A percentile compares a stretch with the other conserved stretches of the same genome.
Evolutionary conservation across 495 filamentous ascomycete species (phyloP).

Genomic region (Glonium stellatum): DNA sequence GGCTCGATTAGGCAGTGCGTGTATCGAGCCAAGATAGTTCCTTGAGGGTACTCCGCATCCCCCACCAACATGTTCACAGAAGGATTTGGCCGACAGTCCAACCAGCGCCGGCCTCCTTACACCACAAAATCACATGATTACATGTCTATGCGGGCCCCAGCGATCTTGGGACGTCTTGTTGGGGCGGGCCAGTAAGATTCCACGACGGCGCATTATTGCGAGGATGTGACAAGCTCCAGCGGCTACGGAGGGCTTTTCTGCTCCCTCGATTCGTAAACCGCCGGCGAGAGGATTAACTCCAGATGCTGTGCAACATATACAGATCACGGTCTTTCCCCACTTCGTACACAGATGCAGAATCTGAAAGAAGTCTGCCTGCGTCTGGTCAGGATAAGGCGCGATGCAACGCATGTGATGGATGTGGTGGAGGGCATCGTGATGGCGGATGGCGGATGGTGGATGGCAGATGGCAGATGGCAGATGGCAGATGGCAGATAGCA

Average conservation of each 20-base stretch:
- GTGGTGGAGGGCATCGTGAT: conserved; percentile 4
- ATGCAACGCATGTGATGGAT: not conserved
- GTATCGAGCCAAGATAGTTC: not conserved
- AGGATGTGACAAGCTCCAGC: conserved; percentile 5
- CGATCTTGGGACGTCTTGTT: conserved; percentile 10
- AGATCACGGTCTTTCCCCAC: conserved; percentile 5
- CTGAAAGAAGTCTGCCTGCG: not conserved
- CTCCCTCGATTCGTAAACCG: conserved; percentile 2
- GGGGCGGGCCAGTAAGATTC: conserved; percentile 22
- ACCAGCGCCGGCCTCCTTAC: not conserved
- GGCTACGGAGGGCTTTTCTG: conserved; percentile 1
- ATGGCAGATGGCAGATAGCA: not conserved
- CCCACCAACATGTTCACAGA: not conserved
- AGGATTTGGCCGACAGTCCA: not conserved
- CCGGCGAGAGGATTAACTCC: not conserved
- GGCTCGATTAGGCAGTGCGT: not conserved
- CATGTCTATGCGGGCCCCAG: conserved; percentile 10
- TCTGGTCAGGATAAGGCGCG: not conserved
- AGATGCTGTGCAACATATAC: conserved; percentile 13
- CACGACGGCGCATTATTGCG: conserved; percentile 1
- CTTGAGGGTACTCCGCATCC: not conserved
- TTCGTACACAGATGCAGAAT: conserved; percentile 2
- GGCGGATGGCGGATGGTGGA: not conserved
- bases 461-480: not conserved
- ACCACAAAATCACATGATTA: conserved; percentile 14